These are phyloP conservation scores for Neurospora sp. DNA, from an alignment of 495 filamentous ascomycete species.

Conservation along the genomic window DNA sequence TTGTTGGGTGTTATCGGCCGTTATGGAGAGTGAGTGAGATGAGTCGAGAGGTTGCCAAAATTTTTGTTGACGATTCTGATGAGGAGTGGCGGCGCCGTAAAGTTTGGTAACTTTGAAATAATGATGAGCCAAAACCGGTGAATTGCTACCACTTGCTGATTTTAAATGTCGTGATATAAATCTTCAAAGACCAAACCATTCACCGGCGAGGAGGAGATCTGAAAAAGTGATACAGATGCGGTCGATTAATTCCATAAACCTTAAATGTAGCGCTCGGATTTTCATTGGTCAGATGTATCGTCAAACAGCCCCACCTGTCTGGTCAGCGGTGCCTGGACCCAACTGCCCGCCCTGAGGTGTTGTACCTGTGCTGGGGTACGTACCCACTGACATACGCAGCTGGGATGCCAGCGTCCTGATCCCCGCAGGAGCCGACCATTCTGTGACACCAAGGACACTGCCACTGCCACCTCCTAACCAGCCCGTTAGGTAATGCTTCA, in stretches of 20 bases:
- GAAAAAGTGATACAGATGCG: not conserved
- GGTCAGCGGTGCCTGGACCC: not conserved
- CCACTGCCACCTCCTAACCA: not conserved
- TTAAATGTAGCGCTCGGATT: not conserved
- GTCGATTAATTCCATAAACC: not conserved
- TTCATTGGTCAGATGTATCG: not conserved
- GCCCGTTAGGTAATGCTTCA: not conserved
- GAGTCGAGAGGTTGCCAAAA: not conserved
- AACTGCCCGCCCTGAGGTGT: not conserved
- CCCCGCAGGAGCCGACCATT: slow-evolving; percentile 16
- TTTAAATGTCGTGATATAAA: not conserved
- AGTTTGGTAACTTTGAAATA: not conserved
- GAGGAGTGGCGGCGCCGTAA: not conserved
- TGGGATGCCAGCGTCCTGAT: slow-evolving; percentile 5
- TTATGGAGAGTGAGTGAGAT: not conserved
- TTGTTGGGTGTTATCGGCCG: not conserved
- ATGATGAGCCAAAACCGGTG: not conserved
- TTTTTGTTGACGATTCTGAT: not conserved
- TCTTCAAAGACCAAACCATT: not conserved
- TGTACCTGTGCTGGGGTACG: not conserved
- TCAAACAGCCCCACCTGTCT: not conserved
- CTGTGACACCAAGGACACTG: slow-evolving; percentile 1
- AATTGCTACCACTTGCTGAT: not conserved
- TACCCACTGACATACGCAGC: not conserved
- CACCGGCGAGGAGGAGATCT: not conserved